Evolutionary conservation across 2,329 filamentous ascomycete genomes (phyloP), one percentile per base, ranked within the genome.

Genomic region (Aspergillus clavatus): DNA sequence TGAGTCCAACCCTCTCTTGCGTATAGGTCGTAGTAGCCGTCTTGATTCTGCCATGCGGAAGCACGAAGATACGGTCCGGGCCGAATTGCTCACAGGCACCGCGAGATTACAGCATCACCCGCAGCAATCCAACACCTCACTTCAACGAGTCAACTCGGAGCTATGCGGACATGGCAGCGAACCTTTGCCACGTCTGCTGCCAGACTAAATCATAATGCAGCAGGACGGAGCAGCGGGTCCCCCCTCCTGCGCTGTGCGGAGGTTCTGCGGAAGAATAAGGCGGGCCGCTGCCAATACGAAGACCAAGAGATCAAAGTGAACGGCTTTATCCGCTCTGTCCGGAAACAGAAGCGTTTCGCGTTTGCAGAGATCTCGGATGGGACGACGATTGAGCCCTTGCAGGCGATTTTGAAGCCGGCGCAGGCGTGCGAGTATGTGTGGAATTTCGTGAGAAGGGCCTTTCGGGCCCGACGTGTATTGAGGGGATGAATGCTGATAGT

Each of bases 281-380:
- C 56, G 38, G 58, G 52, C 27, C 46, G 56, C 21, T 57, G 52
- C 45, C 56, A 45, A 24, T 54, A 67, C 19, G 67, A 71, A 47
- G 59, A 68, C 48, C 58, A 65, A 48, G 58, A 70, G 43, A 56
- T 85, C 38, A 76, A 77, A 46, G 73, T 95, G 56, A 79, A 86
- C 63, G 91, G 90, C 50, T 91, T 86, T 72, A 78, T 96, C 44
- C 81, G 87, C 52, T 91, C 88, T 3, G 83, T 95, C 48, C 80
- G 91, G 51, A 87, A 88, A 65, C 89, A 94, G 74, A 95, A 96
- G 66, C 79, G 79, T 18, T 76, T 86, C 48, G 83, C 86, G 4
- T 97, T 98, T 70, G 84, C 90, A 42, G 81, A 89, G 48, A 75
- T 97, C 42, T 84, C 85, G 8, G 93, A 98, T 73, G 93, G 93